phyloP scores from a whole-genome alignment of 805 yeast genomes.

The Ogataea trehalophila region DNA sequence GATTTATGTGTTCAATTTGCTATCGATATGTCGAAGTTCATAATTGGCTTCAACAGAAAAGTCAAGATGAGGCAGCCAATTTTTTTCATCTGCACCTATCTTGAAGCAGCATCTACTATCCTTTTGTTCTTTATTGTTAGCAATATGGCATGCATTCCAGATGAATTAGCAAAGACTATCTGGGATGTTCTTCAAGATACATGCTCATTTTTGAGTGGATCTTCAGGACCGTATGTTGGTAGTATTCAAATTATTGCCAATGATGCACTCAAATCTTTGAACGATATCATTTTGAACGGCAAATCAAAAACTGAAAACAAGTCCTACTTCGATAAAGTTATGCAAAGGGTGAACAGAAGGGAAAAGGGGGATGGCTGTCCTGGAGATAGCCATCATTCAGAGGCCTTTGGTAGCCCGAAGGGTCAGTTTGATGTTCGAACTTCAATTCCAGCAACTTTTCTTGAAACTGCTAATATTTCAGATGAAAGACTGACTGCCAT shows the following conservation, averaged over 20 bases:
- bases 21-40: slow-evolving; percentile 15
- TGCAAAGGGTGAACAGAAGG: slow-evolving; percentile 1
- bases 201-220: slow-evolving; percentile 16
- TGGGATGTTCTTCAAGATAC: slow-evolving; percentile 21
- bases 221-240: slow-evolving; percentile 18
- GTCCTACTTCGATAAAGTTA: slow-evolving; percentile 12
- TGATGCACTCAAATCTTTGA: slow-evolving; percentile 18
- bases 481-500: background rate
- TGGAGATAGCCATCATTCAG: background rate
- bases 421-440: background rate
- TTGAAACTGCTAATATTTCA: background rate
- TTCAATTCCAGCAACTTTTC: background rate
- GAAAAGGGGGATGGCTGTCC: background rate
- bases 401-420: background rate
- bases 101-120: slow-evolving; percentile 20
- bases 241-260: slow-evolving; percentile 17
- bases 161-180: slow-evolving; percentile 12
- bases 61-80: slow-evolving; percentile 19
- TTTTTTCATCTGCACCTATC: slow-evolving; percentile 19
- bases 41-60: slow-evolving; percentile 16
- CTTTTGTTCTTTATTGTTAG: slow-evolving; percentile 17
- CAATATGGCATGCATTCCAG: slow-evolving; percentile 10
- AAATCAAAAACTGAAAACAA: background rate
- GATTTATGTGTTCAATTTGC: slow-evolving; percentile 17
- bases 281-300: slow-evolving; percentile 6